phyloP scores from a whole-genome alignment of 1,139 yeast genomes.

The Debaryomyces fabryi region DNA sequence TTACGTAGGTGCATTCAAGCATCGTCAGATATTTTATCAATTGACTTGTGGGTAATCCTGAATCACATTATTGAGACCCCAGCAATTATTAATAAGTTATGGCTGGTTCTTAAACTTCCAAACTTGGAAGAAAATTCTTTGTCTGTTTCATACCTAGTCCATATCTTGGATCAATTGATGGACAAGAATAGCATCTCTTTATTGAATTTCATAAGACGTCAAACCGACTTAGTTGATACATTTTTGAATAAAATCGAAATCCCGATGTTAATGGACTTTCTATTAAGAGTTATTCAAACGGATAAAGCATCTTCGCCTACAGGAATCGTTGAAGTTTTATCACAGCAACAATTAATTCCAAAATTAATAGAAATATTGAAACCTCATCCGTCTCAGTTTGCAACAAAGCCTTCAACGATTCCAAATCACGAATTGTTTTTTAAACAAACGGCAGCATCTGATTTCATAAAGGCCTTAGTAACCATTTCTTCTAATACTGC shows the following conservation, averaged over 20 bases:
- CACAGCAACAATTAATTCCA: slow-evolving; percentile 53
- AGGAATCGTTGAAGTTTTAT: slow-evolving; percentile 57
- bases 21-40: slow-evolving; percentile 45
- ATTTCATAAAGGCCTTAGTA: slow-evolving; percentile 88
- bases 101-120: slow-evolving; percentile 44
- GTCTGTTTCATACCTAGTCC: slow-evolving; percentile 43
- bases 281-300: slow-evolving; percentile 62
- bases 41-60: slow-evolving; percentile 49
- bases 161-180: slow-evolving; percentile 49
- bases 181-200: slow-evolving; percentile 51
- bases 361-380: slow-evolving; percentile 54
- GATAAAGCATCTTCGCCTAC: slow-evolving; percentile 68
- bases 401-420: slow-evolving; percentile 20
- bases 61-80: slow-evolving; percentile 51
- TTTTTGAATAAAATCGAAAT: slow-evolving; percentile 58
- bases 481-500: slow-evolving; percentile 81
- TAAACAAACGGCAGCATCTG: slow-evolving; percentile 92
- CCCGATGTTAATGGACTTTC: slow-evolving; percentile 59
- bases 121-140: slow-evolving; percentile 45
- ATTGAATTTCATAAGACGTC: slow-evolving; percentile 56
- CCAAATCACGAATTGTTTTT: slow-evolving; percentile 50
- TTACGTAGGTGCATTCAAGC: slow-evolving; percentile 45
- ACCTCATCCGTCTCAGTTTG: slow-evolving; percentile 45
- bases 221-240: slow-evolving; percentile 53
- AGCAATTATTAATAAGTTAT: slow-evolving; percentile 40